Percentiles rank a stretch among this genome's conserved stretches.
Conservation (phyloP, 106 monocot species). For the Apostasia shenzhenica region DNA sequence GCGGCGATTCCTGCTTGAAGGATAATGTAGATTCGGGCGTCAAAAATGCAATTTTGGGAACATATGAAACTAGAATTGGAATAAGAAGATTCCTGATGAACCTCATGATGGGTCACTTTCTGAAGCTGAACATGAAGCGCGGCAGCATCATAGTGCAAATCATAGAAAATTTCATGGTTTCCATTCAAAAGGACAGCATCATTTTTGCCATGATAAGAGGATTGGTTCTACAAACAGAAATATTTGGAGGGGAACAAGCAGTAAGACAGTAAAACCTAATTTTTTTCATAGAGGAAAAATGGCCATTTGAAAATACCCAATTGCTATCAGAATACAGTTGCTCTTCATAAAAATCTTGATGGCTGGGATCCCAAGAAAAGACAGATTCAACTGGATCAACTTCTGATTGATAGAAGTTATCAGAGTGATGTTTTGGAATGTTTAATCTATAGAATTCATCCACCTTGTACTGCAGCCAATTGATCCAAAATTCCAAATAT, state of each 20-base stretch:
- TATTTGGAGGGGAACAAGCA: background rate
- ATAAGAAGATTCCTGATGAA: conserved; percentile 5
- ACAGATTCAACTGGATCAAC: conserved; percentile 1
- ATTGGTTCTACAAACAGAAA: conserved; percentile 11
- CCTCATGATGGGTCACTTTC: conserved; percentile 15
- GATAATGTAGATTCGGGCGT: background rate
- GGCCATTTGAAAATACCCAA: background rate
- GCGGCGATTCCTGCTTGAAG: conserved; percentile 7
- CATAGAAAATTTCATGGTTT: conserved; percentile 28
- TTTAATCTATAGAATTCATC: background rate
- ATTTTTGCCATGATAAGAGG: conserved; percentile 12
- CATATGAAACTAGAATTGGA: conserved; percentile 3
- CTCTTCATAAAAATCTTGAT: background rate
- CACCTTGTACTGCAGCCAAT: conserved; percentile 1
- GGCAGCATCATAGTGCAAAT: conserved; percentile 16
- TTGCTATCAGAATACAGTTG: conserved; percentile 3
- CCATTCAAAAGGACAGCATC: conserved; percentile 22
- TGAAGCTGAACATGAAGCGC: conserved; percentile 13
- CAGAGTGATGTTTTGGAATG: background rate
- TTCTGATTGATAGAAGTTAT: background rate
- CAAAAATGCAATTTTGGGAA: background rate
- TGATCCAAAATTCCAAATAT: background rate
- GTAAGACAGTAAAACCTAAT: background rate
- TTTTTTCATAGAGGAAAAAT: background rate
- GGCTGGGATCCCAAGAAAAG: background rate